Conservation (phyloP, 768 basidiomycete species). For the Phylloporus sp. region DNA sequence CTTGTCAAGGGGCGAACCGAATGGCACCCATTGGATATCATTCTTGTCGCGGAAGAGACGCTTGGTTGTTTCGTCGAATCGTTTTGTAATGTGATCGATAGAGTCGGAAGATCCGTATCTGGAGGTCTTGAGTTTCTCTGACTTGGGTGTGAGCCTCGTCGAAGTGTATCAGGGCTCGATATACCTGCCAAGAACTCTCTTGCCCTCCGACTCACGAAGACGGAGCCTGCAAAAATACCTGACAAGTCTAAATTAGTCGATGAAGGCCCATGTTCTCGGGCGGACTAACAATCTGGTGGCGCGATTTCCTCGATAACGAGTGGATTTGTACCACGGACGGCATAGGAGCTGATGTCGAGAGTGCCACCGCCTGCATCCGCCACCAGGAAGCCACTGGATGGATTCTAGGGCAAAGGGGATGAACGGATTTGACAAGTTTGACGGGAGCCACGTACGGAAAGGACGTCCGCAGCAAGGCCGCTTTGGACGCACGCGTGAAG, state of each 20-base stretch:
- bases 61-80: slow-evolving; percentile 81
- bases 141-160: slow-evolving; percentile 6
- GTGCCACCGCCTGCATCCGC: slow-evolving; percentile 81
- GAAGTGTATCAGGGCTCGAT: neutral
- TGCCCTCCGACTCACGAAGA: slow-evolving; percentile 74
- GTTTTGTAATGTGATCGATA: slow-evolving; percentile 73
- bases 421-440: neutral
- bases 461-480: slow-evolving; percentile 71
- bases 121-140: slow-evolving; percentile 69
- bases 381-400: slow-evolving; percentile 72
- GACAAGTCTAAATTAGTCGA: slow-evolving; percentile 9
- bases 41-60: slow-evolving; percentile 66
- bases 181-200: slow-evolving; percentile 66
- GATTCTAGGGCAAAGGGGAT: slow-evolving; percentile 42
- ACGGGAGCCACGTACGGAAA: slow-evolving; percentile 46
- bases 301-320: slow-evolving; percentile 80
- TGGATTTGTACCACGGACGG: slow-evolving; percentile 61
- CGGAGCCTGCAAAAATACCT: slow-evolving; percentile 80
- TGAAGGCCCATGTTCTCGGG: neutral
- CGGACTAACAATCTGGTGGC: slow-evolving; percentile 66
- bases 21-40: slow-evolving; percentile 66
- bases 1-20: slow-evolving; percentile 76
- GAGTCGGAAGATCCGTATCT: slow-evolving; percentile 68
- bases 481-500: slow-evolving; percentile 75
- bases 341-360: slow-evolving; percentile 76